Percentiles rank a stretch among this genome's conserved stretches.
Conservation (phyloP, 1,284 basidiomycete species). For the Rhodotorula sp. region DNA sequence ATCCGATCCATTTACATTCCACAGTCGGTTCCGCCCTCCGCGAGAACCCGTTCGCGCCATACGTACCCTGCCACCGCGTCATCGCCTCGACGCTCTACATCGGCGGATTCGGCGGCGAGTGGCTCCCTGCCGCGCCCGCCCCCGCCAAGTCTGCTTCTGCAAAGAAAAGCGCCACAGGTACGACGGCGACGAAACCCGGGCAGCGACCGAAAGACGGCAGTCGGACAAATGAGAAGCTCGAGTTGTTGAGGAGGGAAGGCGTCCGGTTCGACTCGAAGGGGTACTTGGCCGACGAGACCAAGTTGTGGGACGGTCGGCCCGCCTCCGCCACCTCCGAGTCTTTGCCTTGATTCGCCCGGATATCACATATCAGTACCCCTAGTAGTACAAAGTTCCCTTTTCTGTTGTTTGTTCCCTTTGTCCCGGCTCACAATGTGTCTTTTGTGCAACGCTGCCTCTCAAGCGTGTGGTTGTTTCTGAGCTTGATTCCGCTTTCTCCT, state of each 20-base stretch:
- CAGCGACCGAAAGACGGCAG: constrained; percentile 29
- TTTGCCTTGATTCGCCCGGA: background rate
- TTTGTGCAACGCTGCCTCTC: too few species aligned
- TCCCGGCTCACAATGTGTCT: too few species aligned
- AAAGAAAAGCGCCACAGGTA: background rate
- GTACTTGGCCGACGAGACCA: constrained; percentile 46
- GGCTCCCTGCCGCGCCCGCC: constrained; percentile 50
- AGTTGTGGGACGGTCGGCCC: constrained; percentile 23
- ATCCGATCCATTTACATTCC: background rate
- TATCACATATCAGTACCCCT: background rate
- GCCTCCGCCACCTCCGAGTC: background rate
- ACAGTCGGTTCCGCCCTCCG: constrained; percentile 61
- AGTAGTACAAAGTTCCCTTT: background rate
- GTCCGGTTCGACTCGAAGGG: constrained; percentile 56
- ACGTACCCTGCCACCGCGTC: constrained; percentile 65
- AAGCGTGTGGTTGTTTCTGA: too few species aligned
- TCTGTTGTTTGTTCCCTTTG: too few species aligned
- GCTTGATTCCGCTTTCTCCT: too few species aligned
- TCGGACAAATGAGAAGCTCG: constrained; percentile 51
- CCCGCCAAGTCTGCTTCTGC: background rate
- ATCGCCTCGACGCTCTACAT: constrained; percentile 61
- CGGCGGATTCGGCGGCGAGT: constrained; percentile 61
- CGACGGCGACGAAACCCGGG: background rate
- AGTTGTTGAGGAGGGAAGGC: constrained; percentile 56
- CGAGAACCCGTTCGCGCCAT: constrained; percentile 63